Base-by-base conservation (phyloP, 805 yeast species). In the Metschnikowia picachoensis region DNA sequence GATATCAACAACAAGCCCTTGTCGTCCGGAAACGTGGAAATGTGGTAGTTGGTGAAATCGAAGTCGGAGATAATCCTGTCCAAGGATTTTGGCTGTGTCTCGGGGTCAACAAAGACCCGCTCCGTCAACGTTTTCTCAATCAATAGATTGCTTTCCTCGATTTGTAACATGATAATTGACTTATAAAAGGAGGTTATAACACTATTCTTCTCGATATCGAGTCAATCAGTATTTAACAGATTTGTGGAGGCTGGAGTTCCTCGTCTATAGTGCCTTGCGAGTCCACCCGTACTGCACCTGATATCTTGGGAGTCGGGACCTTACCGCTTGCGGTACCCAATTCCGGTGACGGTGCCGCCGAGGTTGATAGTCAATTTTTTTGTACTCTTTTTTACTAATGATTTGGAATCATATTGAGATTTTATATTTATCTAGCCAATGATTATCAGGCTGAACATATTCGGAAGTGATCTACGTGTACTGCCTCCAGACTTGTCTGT, bases 21-120 rank as follows among this genome's bases (percentile, higher is more conserved):
- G 49, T 80, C 73, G 55, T 83, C 90, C 2, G 91, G 87, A 14
- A 65, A 47, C n/a, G 95, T 92, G 39, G 96, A 85, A 50, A 94
- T 74, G 66, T 92, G 98, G 68, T 87, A 91, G 29, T 94, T 87
- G 41, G 97, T 95, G 70, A 89, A 89, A 67, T 94, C 99, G 59
- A 94, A 94, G 71, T 94, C 99, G 34, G 95, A 84, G 52, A 94
- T 80, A 51, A 92, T 82, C 65, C 97, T 80, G 67, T 94, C 97
- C 52, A 89, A 73, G 6, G 80, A 68, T 40, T 76, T 70, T 36
- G 55, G 47, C 25, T 52, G 41, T 2, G 56, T 51, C 13, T 42
- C 56, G 3, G 57, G 46, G 17, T 73, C 82, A 25, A 72, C 68
- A 20, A 72, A 64, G 43, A 87, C 69, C 41, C 90, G 79, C 62